Conservation (phyloP, 1,284 basidiomycete species). For the Sporisorium exsertum region DNA sequence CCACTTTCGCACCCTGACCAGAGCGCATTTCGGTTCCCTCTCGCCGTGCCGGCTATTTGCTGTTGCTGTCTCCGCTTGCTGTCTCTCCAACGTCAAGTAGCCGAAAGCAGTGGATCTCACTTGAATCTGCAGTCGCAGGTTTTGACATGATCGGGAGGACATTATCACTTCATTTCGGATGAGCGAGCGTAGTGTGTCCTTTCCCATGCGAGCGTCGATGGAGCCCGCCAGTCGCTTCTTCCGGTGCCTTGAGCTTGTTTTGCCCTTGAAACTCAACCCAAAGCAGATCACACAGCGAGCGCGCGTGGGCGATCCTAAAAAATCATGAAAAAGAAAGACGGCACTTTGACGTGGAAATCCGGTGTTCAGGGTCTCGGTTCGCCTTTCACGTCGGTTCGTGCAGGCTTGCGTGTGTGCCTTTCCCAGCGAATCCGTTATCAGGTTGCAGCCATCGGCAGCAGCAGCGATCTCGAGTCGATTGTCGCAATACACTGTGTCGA, state of each 20-base stretch:
- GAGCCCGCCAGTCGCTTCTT: neutral
- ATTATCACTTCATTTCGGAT: no score
- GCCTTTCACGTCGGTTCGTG: neutral
- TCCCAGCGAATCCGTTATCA: neutral
- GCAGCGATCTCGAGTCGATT: constrained; percentile 2
- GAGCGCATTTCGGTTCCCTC: neutral
- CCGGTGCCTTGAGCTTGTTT: neutral
- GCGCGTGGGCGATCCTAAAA: neutral
- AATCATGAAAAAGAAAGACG: neutral
- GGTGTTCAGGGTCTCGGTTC: neutral
- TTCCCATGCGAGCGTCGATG: no score
- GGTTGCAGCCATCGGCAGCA: neutral
- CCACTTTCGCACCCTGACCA: constrained; percentile 10
- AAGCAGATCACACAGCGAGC: neutral
- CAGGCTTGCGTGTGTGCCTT: neutral
- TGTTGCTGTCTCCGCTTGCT: neutral
- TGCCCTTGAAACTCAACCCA: neutral
- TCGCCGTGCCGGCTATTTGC: constrained; percentile 2
- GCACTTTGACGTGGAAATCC: neutral
- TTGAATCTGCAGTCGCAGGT: neutral
- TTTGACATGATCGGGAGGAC: neutral
- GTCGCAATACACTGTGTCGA: neutral
- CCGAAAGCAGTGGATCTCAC: constrained; percentile 4
- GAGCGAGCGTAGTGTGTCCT: no score
- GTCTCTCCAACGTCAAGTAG: neutral